A percentile compares a stretch with the other conserved stretches of the same genome.
phyloP scores from a whole-genome alignment of 352 stramenopile genomes.

The Pythium myriotylum region DNA sequence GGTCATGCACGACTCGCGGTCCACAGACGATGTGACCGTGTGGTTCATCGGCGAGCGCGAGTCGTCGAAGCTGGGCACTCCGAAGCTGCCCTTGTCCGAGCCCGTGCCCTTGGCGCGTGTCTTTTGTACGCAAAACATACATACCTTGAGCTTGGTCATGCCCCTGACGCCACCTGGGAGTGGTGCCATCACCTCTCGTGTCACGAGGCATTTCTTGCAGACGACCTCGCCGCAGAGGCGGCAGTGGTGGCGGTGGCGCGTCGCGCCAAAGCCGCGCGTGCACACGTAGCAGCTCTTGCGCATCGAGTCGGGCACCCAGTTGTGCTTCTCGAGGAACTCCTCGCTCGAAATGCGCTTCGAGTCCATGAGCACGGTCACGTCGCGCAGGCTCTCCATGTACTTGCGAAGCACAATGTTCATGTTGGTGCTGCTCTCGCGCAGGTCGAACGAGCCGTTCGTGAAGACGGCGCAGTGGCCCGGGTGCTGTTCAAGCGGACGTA shows the following conservation, averaged over 20 bases:
- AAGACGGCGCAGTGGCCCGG: conserved; percentile 6
- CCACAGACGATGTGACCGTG: conserved; percentile 16
- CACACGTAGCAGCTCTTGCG: conserved; percentile 67
- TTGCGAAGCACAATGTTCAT: conserved; percentile 20
- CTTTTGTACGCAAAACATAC: conserved; percentile 27
- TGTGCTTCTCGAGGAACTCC: conserved; percentile 23
- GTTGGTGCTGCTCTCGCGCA: conserved; percentile 23
- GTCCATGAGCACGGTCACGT: conserved; percentile 22
- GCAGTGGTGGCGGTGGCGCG: conserved; percentile 67
- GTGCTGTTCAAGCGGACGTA: conserved; percentile 7
- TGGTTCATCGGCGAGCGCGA: conserved; percentile 1
- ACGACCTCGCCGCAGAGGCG: conserved; percentile 81
- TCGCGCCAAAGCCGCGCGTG: conserved; percentile 14
- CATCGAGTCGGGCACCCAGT: conserved; percentile 69
- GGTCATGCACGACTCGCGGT: conserved; percentile 8
- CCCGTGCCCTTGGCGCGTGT: conserved; percentile 6
- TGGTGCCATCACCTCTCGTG: conserved; percentile 4
- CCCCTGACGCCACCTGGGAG: not conserved
- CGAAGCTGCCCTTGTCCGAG: not conserved
- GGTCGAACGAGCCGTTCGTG: conserved; percentile 12
- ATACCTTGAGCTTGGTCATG: conserved; percentile 23
- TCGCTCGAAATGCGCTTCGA: conserved; percentile 22
- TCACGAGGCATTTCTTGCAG: conserved; percentile 35
- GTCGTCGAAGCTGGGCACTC: not conserved
- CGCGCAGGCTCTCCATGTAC: conserved; percentile 20